Conservation (phyloP, 2,329 filamentous ascomycete genomes). For the Fusarium burgessii region DNA sequence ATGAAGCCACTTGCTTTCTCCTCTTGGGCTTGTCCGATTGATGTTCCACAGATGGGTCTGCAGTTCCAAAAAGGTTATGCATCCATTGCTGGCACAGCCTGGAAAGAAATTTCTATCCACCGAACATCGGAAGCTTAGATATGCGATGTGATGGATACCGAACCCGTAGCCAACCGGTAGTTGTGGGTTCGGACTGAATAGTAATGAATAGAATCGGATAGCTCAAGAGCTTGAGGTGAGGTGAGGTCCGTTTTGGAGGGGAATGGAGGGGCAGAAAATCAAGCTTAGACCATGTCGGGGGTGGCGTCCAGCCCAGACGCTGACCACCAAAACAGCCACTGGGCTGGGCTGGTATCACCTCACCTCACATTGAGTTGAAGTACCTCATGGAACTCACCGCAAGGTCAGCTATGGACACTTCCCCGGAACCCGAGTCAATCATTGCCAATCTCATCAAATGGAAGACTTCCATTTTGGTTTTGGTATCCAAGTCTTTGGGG, state of each 20-base stretch:
- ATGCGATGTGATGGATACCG: slow-evolving; percentile 22
- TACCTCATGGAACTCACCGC: slow-evolving; percentile 30
- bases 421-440: slow-evolving; percentile 38
- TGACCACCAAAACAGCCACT: slow-evolving; percentile 42
- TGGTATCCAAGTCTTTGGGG: slow-evolving; percentile 7
- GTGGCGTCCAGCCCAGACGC: slow-evolving; percentile 36
- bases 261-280: slow-evolving; percentile 32
- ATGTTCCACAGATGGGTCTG: slow-evolving; percentile 39
- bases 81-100: neutral
- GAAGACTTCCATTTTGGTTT: slow-evolving; percentile 18
- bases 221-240: slow-evolving; percentile 28
- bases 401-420: slow-evolving; percentile 28
- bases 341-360: slow-evolving; percentile 4
- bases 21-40: slow-evolving; percentile 24
- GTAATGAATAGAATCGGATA: slow-evolving; percentile 22
- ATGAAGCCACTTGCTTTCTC: slow-evolving; percentile 35
- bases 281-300: slow-evolving; percentile 37
- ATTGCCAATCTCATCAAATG: slow-evolving; percentile 30
- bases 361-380: slow-evolving; percentile 28
- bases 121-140: slow-evolving; percentile 38
- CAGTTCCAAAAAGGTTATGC: slow-evolving; percentile 17
- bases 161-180: slow-evolving; percentile 41
- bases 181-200: slow-evolving; percentile 30
- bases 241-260: slow-evolving; percentile 20
- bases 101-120: slow-evolving; percentile 29